Base-by-base conservation (phyloP, 108 stramenopile genomes). In the Cylindrotheca fusiformis region DNA sequence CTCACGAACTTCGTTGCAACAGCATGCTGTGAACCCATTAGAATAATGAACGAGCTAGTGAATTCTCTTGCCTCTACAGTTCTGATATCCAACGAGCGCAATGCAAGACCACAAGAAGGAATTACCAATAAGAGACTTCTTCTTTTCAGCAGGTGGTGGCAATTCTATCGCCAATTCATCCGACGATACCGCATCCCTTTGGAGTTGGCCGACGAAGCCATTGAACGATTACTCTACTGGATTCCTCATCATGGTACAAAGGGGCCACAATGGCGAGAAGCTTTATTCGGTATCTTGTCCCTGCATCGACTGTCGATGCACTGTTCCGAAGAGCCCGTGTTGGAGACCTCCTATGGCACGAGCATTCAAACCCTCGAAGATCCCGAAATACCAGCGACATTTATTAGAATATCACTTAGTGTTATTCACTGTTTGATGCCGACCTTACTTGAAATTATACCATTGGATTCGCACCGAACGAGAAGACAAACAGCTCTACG, bases 231-330 rank as follows among this genome's bases (percentile, higher is more conserved):
- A 14, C 21, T 78, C 12, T 78, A 72, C 45, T 73, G 71, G 71
- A 10, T 69, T 0, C 71, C 77, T 6, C 76, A 76, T 51, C 22
- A 50, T 30, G 69, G 44, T 26, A 52, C 44, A 14, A 17, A 21
- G 17, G 62, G 31, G 23, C 24, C 47, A 2, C 55, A 51, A 20
- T 64, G 55, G 67, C 47, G 78, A 55, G 78, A 79, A 65, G 57
- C 69, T 19, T 24, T 73, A 0, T 74, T 72, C 52, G 78, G 78
- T n/a, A 28, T 79, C 12, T 44, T 79, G 14, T 74, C 72, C 2
- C 33, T 79, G 33, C 63, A 79, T 44, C 68, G 68, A 46, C 48
- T 79, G 52, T 33, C 60, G 12, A 63, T 70, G 65, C 29, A 79
- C 32, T 58, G 45, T 2, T 28, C 28, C 5, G 12, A 58, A 32